Evolutionary conservation across 441 rosid genomes (phyloP), one percentile per base, ranked within the genome.

Genomic region (Adansonia gregorii): DNA sequence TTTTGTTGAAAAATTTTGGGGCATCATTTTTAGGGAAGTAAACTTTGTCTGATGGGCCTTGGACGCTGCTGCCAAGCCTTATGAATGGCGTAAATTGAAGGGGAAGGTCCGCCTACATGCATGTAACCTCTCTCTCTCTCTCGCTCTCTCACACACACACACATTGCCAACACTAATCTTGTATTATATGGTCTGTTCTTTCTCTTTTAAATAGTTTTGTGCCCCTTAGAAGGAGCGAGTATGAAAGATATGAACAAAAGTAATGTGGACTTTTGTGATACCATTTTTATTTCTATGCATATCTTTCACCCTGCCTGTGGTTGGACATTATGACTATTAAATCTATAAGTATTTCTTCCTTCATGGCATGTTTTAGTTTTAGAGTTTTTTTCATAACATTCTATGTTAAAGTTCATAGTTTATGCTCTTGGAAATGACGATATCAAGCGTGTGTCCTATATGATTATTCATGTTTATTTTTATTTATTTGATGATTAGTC

Each of bases 101-200:
- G 99, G 84, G 99, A 96, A 82, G 98, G 98, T 48, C 99, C 99
- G 41, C 99, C 99, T 61, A 96, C 98, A 73, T 96, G 99, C 99
- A 96, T 94, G 99, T 96, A 94, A 24, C 27, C 27, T 24, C 27
- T 24, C 27, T 24, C 27, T 24, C 27, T 24, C 27, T 24, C 27
- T 24, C 81, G 6, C 71, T 69, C 74, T n/a, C 27, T 0, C 27
- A 24, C 27, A 15, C 6, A 0, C 68, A 12, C n/a, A 14, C 68
- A 31, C 45, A 63, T 24, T 24, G 27, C 27, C 27, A 24, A 24
- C 27, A 24, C 27, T 1, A 24, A 24, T 24, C 27, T 24, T 24
- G 1, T 24, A 24, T 24, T 24, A 24, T 24, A 24, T 24, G 27
- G 27, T 24, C 27, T 24, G 27, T 24, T 24, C 1, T 1, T 24